Evolutionary conservation across 2,329 filamentous ascomycete genomes (phyloP), one percentile per base, ranked within the genome.

Genomic region (Aureobasidium mangrovei): DNA sequence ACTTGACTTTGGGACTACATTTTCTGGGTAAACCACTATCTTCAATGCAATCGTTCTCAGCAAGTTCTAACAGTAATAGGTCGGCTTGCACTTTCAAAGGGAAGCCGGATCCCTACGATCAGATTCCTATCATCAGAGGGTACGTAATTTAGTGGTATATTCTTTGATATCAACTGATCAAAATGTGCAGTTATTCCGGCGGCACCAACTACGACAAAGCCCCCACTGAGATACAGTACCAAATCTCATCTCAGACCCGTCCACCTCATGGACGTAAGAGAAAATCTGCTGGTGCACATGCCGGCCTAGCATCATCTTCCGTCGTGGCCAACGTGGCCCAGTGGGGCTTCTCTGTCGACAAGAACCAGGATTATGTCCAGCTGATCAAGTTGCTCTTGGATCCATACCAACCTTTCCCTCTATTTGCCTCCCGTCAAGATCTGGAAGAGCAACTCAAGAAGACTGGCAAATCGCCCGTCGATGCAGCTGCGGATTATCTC

Each of bases 131-230:
- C 63, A 89, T 90, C 73, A 90, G 89, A 72, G 84, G 81, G 8
- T 62, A 57, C 41, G 61, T 9, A 33, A 7, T 42, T 27, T n/a
- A 42, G 18, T 42, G 7, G 32, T 38, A 4, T n/a, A 33, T 3
- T 7, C 32, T 27, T 6, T 6, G 8, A 12, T 18, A 9, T 29
- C 47, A 32, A 35, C 35, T 33, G 10, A 12, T 26, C 18, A 8
- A 41, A 9, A 33, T 27, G 12, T 26, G n/a, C 3, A 71, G 72
- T 48, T 91, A 86, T 87, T 86, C 87, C 0, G 87, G 87, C 28
- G 85, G 85, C 32, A 90, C 91, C 64, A 86, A 86, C 63, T 88
- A 90, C 70, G 87, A 91, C 74, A 91, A 91, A 74, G 86, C 91
- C 3, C 87, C 86, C 1, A 89, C 86, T 12, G 86, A 91, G 67